Evolutionary conservation across 1,284 basidiomycete species (phyloP).

Genomic region (Malassezia nana): DNA sequence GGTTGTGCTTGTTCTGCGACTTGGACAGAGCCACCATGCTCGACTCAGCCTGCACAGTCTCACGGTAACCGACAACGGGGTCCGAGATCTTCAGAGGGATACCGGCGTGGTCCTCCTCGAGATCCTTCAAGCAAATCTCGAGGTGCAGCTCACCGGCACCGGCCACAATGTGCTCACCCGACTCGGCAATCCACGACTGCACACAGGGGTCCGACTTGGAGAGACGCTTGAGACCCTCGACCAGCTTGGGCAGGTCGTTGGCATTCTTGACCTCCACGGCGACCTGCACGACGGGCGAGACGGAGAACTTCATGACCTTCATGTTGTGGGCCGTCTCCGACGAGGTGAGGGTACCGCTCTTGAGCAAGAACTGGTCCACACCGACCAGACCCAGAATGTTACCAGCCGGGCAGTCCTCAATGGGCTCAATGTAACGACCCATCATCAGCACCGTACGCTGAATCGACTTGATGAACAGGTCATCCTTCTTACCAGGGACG

Average conservation of each 20-base stretch:
- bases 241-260: slow-evolving; percentile 95
- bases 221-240: slow-evolving; percentile 99
- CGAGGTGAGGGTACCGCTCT: slow-evolving; percentile 87
- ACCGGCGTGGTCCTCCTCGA: slow-evolving; percentile 98
- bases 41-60: slow-evolving; percentile 94
- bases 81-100: slow-evolving; percentile 98
- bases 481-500: slow-evolving; percentile 95
- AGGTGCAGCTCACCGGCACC: slow-evolving; percentile 98
- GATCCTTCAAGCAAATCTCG: slow-evolving; percentile 99
- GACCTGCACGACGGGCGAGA: slow-evolving; percentile 97
- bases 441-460: slow-evolving; percentile 99
- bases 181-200: slow-evolving; percentile 83
- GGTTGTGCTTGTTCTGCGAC: slow-evolving; percentile 99
- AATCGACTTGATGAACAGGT: slow-evolving; percentile 94
- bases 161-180: slow-evolving; percentile 96
- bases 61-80: slow-evolving; percentile 95
- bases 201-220: slow-evolving; percentile 99
- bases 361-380: slow-evolving; percentile 99
- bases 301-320: slow-evolving; percentile 87
- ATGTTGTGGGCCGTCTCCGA: slow-evolving; percentile 99
- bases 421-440: slow-evolving; percentile 97
- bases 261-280: slow-evolving; percentile 99
- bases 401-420: slow-evolving; percentile 97
- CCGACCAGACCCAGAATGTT: slow-evolving; percentile 99
- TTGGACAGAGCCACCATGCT: slow-evolving; percentile 94